Percentiles rank a stretch among this genome's conserved stretches.
Evolutionary conservation across 2,329 filamentous ascomycete species (phyloP).

Genomic region (Epichloe glyceriae): DNA sequence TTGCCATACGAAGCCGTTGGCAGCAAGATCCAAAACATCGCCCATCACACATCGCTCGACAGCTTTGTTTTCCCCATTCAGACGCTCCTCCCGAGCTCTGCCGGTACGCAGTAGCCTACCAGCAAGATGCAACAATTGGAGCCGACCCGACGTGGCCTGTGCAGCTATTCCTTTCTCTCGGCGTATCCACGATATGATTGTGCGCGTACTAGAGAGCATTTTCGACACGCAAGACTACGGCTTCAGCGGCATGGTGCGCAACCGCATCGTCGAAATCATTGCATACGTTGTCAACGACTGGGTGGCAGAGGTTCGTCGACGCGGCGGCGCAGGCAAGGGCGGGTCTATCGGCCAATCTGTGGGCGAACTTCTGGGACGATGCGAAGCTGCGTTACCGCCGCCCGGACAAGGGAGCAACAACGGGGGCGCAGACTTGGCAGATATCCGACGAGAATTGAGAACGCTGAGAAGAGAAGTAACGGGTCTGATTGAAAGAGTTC

Average conservation of each 20-base stretch:
- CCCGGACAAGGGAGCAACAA: slow-evolving; percentile 27
- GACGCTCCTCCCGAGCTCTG: slow-evolving; percentile 48
- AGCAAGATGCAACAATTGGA: slow-evolving; percentile 44
- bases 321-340: slow-evolving; percentile 28
- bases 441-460: slow-evolving; percentile 29
- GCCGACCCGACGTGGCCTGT: slow-evolving; percentile 46
- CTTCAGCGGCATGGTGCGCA: slow-evolving; percentile 38
- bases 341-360: slow-evolving; percentile 30
- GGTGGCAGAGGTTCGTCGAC: slow-evolving; percentile 35
- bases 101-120: slow-evolving; percentile 45
- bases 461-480: slow-evolving; percentile 31
- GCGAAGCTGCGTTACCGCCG: slow-evolving; percentile 32
- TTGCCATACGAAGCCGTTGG: slow-evolving; percentile 61
- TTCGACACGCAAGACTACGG: slow-evolving; percentile 47
- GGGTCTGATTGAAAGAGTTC: slow-evolving; percentile 29
- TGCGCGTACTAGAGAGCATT: slow-evolving; percentile 41
- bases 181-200: slow-evolving; percentile 44
- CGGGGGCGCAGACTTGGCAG: slow-evolving; percentile 31
- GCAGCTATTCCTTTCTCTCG: slow-evolving; percentile 41
- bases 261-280: slow-evolving; percentile 42
- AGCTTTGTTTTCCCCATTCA: slow-evolving; percentile 54
- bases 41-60: slow-evolving; percentile 50
- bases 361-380: slow-evolving; percentile 35
- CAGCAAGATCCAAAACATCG: slow-evolving; percentile 49
- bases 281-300: slow-evolving; percentile 34